Percentiles rank a stretch among this genome's conserved stretches.
These are phyloP conservation scores for Aspergillus jensenii DNA, from an alignment of 2,329 filamentous ascomycete species.

Conservation along the genomic window DNA sequence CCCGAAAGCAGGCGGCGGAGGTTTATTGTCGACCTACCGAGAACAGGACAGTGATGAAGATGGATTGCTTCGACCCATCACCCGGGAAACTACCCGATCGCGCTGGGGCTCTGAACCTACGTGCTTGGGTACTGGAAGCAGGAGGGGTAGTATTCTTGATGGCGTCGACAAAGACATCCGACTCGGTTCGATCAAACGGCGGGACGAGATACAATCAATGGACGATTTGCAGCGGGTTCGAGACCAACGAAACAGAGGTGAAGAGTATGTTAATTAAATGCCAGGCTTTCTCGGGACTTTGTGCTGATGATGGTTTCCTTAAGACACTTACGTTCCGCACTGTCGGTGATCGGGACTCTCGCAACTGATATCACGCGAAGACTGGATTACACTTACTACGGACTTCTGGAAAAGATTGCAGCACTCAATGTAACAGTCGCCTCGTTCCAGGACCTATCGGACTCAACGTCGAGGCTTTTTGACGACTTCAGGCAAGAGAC, in stretches of 20 bases:
- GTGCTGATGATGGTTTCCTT: constrained; percentile 1
- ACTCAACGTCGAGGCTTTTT: constrained; percentile 37
- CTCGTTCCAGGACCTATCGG: constrained; percentile 42
- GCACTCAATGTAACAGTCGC: constrained; percentile 41
- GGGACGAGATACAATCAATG: constrained; percentile 32
- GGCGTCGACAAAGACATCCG: constrained; percentile 26
- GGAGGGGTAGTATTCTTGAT: constrained; percentile 31
- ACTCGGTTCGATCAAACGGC: constrained; percentile 25
- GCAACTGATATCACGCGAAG: constrained; percentile 46
- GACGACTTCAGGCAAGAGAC: constrained; percentile 40
- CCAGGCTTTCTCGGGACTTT: not conserved
- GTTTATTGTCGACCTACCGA: constrained; percentile 32
- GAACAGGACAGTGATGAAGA: constrained; percentile 35
- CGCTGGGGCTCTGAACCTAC: constrained; percentile 37
- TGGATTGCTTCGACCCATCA: constrained; percentile 30
- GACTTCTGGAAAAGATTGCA: constrained; percentile 45
- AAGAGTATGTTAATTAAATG: constrained; percentile 60
- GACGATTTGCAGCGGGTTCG: constrained; percentile 37
- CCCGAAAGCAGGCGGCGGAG: constrained; percentile 30
- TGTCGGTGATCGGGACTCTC: constrained; percentile 37
- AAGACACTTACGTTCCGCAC: constrained; percentile 34
- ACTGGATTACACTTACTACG: constrained; percentile 51
- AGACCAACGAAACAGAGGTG: constrained; percentile 73
- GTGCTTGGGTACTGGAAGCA: constrained; percentile 23
- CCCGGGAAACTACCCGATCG: constrained; percentile 32